phyloP scores from a whole-genome alignment of 805 yeast species.

The Babjeviella inositovora region DNA sequence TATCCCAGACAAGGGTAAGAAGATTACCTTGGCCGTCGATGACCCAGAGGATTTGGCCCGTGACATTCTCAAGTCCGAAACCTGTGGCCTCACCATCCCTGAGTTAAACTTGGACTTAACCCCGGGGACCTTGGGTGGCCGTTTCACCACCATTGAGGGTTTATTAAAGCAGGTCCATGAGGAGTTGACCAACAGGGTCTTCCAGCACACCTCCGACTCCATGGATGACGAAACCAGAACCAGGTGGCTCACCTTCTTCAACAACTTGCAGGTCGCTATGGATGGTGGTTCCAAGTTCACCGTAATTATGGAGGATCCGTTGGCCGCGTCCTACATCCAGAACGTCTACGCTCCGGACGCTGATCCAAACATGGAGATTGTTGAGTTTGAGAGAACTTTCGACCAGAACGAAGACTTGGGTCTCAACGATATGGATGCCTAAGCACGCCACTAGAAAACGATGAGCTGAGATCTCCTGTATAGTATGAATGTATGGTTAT shows the following conservation, averaged over 20 bases:
- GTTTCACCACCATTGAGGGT: constrained; percentile 96
- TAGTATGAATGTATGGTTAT: no score
- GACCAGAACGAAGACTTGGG: constrained; percentile 92
- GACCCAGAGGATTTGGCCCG: constrained; percentile 90
- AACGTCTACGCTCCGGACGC: constrained; percentile 98
- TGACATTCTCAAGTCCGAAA: constrained; percentile 88
- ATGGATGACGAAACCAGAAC: constrained; percentile 65
- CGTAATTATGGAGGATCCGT: constrained; percentile 80
- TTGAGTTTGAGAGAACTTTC: constrained; percentile 77
- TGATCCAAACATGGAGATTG: constrained; percentile 90
- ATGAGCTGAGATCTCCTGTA: not conserved
- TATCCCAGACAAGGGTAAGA: constrained; percentile 74
- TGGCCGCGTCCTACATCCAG: constrained; percentile 90
- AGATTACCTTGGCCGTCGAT: constrained; percentile 54
- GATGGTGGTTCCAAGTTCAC: constrained; percentile 77
- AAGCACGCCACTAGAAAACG: no score
- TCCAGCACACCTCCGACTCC: constrained; percentile 76
- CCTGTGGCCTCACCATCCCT: constrained; percentile 76
- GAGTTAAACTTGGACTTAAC: constrained; percentile 83
- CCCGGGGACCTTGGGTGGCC: constrained; percentile 94
- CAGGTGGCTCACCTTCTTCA: constrained; percentile 78
- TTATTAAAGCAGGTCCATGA: constrained; percentile 76
- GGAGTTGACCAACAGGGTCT: constrained; percentile 75
- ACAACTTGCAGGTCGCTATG: constrained; percentile 57
- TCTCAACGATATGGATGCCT: constrained; percentile 34